Base-by-base conservation (phyloP, 495 filamentous ascomycete genomes). In the Chaetomium tenue region DNA sequence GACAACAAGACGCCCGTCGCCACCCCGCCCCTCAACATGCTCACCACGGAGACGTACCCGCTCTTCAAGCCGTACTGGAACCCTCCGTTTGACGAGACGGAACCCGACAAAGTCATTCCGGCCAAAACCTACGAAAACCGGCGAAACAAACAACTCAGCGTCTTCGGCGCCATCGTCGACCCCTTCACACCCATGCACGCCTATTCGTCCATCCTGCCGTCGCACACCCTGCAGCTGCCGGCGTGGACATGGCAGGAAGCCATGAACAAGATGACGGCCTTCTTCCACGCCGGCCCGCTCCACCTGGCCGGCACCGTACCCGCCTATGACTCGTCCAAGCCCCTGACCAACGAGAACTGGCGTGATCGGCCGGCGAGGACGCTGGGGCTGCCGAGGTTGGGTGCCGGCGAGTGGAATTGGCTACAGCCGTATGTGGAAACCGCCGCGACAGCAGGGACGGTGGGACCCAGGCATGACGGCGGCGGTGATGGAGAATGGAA, bases 231-330 rank as follows among this genome's bases (percentile, higher is more conserved):
- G 0, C 28, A 52, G 2, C 71, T 86, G 3, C 77, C 79, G 0
- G 9, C 69, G 0, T 84, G 81, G 81, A 79, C 77, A 0, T 73
- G 72, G 69, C 67, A 84, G 53, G 15, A 22, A 2, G 81, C 82
- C 0, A 47, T 84, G 51, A 59, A 59, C 4, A 63, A 62, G 0
- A 83, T 85, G 74, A 78, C 75, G 0, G 78, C 81, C 0, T 83
- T 83, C 65, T 80, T 82, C 62, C 72, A 72, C 46, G 40, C 74
- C 2, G 82, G 82, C 0, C 82, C 82, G 0, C 33, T 81, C 13
- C 48, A 77, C 8, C 42, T 81, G 0, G 65, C 75, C 0, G 58
- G 54, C 23, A 61, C 50, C 23, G 60, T 63, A 9, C 54, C 28
- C 33, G 52, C 52, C n/a, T n/a, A n/a, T n/a, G n/a, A n/a, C n/a